Conservation (phyloP, 495 filamentous ascomycete species). For the Penicillium mononematosum region DNA sequence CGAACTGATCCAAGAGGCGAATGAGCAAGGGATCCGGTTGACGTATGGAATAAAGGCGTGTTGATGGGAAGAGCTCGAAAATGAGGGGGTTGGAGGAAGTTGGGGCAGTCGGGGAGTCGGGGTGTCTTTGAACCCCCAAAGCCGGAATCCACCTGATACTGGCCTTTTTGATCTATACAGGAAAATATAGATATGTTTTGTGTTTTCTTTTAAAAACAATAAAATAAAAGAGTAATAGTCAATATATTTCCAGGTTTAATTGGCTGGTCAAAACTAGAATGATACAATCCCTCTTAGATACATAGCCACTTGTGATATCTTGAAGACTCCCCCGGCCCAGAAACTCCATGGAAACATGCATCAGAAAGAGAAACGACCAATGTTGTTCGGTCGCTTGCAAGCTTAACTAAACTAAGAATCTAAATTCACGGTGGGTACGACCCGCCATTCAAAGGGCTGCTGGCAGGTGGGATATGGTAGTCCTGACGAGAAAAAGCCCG, state of each 20-base stretch:
- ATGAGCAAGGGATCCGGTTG: background rate
- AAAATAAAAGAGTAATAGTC: background rate
- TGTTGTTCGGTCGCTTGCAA: background rate
- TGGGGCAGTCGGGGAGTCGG: too few relatives aligned
- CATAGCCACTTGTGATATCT: slow-evolving; percentile 2
- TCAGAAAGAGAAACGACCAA: slow-evolving; percentile 4
- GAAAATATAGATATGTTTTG: background rate
- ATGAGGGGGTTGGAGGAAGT: too few relatives aligned
- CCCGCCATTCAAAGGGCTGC: slow-evolving; percentile 24
- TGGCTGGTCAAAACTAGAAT: background rate
- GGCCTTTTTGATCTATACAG: background rate
- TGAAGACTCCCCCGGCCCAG: slow-evolving; percentile 14
- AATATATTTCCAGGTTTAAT: background rate
- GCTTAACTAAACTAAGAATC: background rate
- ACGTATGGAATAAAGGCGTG: background rate
- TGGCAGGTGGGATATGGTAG: slow-evolving; percentile 23
- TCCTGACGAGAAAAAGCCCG: slow-evolving; percentile 26
- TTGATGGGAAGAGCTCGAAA: background rate
- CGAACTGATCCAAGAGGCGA: background rate
- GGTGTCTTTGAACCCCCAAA: background rate
- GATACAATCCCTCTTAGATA: background rate
- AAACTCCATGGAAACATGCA: slow-evolving; percentile 27
- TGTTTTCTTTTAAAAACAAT: background rate
- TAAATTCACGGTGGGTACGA: slow-evolving; percentile 20
- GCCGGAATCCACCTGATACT: background rate